A percentile compares a stretch with the other conserved stretches of the same genome.
These are phyloP conservation scores for Reticulascus tulasneorum DNA, from an alignment of 2,329 filamentous ascomycete genomes.

Conservation along the genomic window DNA sequence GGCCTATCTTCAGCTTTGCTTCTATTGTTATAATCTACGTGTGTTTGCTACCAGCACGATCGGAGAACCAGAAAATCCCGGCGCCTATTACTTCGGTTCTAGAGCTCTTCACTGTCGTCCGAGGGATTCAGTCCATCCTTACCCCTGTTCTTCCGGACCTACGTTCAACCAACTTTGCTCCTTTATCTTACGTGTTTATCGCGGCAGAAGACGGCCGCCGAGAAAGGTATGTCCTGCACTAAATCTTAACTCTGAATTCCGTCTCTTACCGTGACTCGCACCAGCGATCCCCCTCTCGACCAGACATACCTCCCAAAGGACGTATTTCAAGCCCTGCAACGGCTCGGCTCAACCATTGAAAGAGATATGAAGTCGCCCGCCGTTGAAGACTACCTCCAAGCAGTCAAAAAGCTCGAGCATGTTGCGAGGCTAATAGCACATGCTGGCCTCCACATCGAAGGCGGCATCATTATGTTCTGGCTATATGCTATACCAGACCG, in stretches of 20 bases:
- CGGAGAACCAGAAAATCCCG: neutral
- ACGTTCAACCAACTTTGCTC: neutral
- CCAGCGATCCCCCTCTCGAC: constrained; percentile 3
- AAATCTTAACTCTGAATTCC: neutral
- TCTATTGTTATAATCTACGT: constrained; percentile 30
- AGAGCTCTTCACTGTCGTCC: constrained; percentile 7
- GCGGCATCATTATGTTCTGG: constrained; percentile 19
- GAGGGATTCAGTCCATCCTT: constrained; percentile 4
- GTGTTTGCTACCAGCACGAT: neutral
- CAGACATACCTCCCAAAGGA: constrained; percentile 1
- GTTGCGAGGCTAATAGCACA: constrained; percentile 16
- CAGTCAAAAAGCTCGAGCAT: constrained; percentile 15
- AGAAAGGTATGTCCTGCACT: neutral
- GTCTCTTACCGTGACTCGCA: neutral
- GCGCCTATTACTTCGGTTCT: neutral
- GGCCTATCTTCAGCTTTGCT: constrained; percentile 37
- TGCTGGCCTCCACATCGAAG: constrained; percentile 20
- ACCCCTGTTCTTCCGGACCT: neutral
- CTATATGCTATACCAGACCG: constrained; percentile 20
- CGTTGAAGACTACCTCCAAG: constrained; percentile 15
- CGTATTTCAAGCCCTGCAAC: constrained; percentile 4
- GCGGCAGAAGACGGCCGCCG: neutral
- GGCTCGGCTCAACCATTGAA: neutral
- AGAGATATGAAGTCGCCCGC: neutral
- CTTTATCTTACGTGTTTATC: constrained; percentile 3